These are phyloP conservation scores for Persicaria tinctoria DNA, from an alignment of 148 eudicot genomes.

Conservation along the genomic window DNA sequence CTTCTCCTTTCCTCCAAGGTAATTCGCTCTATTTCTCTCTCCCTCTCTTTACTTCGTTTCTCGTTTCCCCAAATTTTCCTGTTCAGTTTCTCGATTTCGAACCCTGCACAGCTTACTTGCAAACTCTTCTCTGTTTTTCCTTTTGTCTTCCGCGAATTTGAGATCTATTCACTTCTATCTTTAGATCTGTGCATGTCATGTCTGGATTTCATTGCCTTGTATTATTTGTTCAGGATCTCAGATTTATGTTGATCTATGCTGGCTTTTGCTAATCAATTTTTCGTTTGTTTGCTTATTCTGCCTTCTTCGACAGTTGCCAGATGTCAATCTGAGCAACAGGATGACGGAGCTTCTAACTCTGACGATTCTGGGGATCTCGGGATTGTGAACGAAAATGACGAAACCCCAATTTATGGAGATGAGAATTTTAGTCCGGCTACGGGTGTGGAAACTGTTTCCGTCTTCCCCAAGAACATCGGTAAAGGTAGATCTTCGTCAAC, in stretches of 20 bases:
- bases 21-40: conserved; percentile 9
- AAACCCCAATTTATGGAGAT: conserved; percentile 42
- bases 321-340: conserved; percentile 48
- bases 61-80: not conserved
- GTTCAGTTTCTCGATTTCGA: not conserved
- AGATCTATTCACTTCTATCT: not conserved
- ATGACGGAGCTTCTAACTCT: conserved; percentile 26
- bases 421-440: conserved; percentile 57
- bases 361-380: conserved; percentile 55
- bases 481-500: conserved; percentile 29
- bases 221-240: not conserved
- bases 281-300: conserved; percentile 1
- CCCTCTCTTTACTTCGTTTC: not conserved
- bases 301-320: conserved; percentile 41
- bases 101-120: not conserved
- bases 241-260: not conserved
- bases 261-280: not conserved
- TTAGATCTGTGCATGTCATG: conserved; percentile 15
- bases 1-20: conserved; percentile 72
- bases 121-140: not conserved
- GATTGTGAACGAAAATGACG: conserved; percentile 63
- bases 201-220: not conserved
- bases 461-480: conserved; percentile 74
- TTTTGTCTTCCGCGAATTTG: conserved; percentile 17
- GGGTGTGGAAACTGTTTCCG: conserved; percentile 67